Evolutionary conservation across 441 rosid species (phyloP).

Genomic region (Populus hybrid): DNA sequence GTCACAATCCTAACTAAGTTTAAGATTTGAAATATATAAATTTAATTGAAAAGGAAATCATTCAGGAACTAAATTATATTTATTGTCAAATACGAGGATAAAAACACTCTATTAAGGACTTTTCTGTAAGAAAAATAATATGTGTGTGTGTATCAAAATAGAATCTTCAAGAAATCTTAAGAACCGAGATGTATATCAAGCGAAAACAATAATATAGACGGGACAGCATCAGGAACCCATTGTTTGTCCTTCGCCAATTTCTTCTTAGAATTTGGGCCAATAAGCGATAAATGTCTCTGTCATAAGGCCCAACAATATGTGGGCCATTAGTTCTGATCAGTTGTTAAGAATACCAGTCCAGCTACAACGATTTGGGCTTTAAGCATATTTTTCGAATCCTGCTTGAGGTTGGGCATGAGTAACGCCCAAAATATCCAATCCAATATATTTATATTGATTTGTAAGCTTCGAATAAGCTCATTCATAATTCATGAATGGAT

Average conservation of each 20-base stretch:
- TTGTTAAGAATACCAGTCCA: background rate
- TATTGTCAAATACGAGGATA: background rate
- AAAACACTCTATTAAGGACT: background rate
- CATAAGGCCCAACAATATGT: too few relatives aligned
- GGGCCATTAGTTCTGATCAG: background rate
- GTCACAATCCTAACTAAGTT: too few relatives aligned
- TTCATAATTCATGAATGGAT: background rate
- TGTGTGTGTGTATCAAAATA: too few relatives aligned
- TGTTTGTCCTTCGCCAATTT: background rate
- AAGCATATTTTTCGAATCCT: background rate
- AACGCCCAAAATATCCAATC: background rate
- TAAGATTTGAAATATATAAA: too few relatives aligned
- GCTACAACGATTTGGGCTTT: background rate
- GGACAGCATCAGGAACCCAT: background rate
- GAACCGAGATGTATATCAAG: background rate
- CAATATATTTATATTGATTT: background rate
- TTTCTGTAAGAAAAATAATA: background rate
- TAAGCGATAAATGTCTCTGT: background rate
- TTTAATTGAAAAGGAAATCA: background rate
- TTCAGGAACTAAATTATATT: too few relatives aligned
- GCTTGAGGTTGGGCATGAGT: background rate
- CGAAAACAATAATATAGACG: too few relatives aligned
- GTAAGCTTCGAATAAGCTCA: background rate
- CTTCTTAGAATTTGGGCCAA: background rate
- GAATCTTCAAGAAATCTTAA: too few relatives aligned